Conservation (phyloP, 176 grass and related monocot species). For the Hyparrhenia diplandra region DNA sequence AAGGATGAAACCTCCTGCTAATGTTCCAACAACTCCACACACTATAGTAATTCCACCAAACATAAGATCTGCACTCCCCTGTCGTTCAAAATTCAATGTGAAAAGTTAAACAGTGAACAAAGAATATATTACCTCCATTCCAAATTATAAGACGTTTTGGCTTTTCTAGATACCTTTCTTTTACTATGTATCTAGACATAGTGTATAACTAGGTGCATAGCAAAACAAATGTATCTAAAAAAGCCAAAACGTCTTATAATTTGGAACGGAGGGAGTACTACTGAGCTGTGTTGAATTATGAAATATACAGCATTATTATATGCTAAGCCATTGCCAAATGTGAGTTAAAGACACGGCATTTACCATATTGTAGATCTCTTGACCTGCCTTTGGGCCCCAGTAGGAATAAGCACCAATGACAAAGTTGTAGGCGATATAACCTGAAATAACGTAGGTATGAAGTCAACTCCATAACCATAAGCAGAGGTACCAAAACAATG, state of each 20-base stretch:
- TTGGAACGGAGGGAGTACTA: no score
- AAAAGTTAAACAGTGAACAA: constrained; percentile 16
- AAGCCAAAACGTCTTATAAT: no score
- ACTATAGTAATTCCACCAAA: constrained; percentile 99
- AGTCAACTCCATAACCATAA: constrained; percentile 11
- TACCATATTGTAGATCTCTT: constrained; percentile 96
- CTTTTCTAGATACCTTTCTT: no score
- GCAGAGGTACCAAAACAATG: not conserved
- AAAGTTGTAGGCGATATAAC: constrained; percentile 94
- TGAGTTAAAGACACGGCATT: constrained; percentile 19
- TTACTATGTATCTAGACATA: no score
- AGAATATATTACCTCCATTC: no score
- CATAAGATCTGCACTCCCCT: constrained; percentile 89
- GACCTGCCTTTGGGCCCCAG: constrained; percentile 95
- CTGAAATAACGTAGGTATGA: constrained; percentile 32
- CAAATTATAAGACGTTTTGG: no score
- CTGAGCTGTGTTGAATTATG: not conserved
- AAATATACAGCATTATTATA: not conserved
- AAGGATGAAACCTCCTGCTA: constrained; percentile 82
- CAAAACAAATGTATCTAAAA: no score
- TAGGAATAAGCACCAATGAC: constrained; percentile 99
- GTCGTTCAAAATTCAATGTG: constrained; percentile 36
- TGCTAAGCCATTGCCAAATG: not conserved
- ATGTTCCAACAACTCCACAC: constrained; percentile 91
- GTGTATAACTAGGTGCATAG: no score